Evolutionary conservation across 192 early-diverging fungal genomes (phyloP).

Genomic region (Coemansia biformis): DNA sequence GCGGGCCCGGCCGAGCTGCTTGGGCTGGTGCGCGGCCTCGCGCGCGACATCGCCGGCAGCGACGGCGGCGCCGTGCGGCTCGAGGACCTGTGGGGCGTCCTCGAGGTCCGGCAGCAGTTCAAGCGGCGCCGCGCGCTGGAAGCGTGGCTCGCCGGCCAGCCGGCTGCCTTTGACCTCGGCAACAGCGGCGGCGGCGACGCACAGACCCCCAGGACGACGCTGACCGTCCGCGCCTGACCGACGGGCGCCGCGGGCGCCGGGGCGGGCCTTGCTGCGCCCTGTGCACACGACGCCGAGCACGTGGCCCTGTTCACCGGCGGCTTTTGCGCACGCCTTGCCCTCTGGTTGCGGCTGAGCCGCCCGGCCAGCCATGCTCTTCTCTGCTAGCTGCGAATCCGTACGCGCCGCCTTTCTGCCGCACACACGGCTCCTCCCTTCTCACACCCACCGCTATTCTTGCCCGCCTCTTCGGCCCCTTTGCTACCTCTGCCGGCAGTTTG

Average conservation of each 20-base stretch:
- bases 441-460: not conserved
- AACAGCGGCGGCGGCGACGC: not conserved
- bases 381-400: no score
- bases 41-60: slow-evolving; percentile 5
- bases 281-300: no score
- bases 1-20: slow-evolving; percentile 26
- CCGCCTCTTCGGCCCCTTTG: not conserved
- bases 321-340: no score
- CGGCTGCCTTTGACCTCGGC: not conserved
- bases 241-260: no score
- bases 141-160: slow-evolving; percentile 16
- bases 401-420: no score
- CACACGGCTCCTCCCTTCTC: not conserved
- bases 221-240: not conserved
- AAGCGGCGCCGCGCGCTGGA: slow-evolving; percentile 29
- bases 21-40: slow-evolving; percentile 28
- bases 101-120: slow-evolving; percentile 53
- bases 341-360: no score
- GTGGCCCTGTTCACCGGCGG: no score
- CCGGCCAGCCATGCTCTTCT: no score
- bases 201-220: not conserved
- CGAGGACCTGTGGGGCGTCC: slow-evolving; percentile 44
- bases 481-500: not conserved
- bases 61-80: slow-evolving; percentile 3
- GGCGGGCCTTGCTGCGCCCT: no score